Percentiles rank a stretch among this genome's conserved stretches.
phyloP scores from a whole-genome alignment of 371 early-diverging fungal genomes.

The Mucor indicus region DNA sequence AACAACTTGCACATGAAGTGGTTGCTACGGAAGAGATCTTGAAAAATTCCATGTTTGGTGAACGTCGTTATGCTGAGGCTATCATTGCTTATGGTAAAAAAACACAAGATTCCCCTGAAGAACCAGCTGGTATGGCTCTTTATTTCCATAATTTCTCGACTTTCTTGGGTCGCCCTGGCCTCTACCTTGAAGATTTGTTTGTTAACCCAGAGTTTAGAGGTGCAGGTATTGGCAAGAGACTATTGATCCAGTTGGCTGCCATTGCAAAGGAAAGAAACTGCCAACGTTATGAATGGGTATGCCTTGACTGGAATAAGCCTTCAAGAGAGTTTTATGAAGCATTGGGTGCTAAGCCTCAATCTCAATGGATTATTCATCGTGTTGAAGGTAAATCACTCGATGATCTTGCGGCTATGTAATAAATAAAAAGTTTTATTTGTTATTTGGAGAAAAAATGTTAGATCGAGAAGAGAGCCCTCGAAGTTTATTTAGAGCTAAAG shows the following conservation, averaged over 20 bases:
- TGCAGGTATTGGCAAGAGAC: constrained; percentile 65
- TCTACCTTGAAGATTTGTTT: constrained; percentile 84
- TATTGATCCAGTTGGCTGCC: constrained; percentile 67
- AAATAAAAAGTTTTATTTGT: too few species aligned
- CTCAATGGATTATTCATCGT: constrained; percentile 71
- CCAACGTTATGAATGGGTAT: constrained; percentile 75
- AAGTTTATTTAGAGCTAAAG: constrained; percentile 12
- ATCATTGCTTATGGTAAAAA: constrained; percentile 56
- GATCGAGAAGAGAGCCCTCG: constrained; percentile 14
- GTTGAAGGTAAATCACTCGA: constrained; percentile 58
- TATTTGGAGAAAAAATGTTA: too few species aligned
- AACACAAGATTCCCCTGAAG: constrained; percentile 17
- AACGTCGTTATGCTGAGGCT: constrained; percentile 64
- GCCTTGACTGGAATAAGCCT: constrained; percentile 16
- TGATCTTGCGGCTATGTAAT: constrained; percentile 46
- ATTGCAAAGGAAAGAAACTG: constrained; percentile 65
- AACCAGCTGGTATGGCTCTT: constrained; percentile 75
- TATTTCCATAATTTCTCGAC: constrained; percentile 85
- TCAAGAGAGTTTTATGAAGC: constrained; percentile 51
- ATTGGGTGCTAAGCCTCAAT: constrained; percentile 59
- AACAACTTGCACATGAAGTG: constrained; percentile 69
- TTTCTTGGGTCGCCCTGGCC: constrained; percentile 69
- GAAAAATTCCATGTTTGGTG: constrained; percentile 60
- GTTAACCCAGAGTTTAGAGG: constrained; percentile 68
- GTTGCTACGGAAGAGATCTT: constrained; percentile 70